Evolutionary conservation across 2,329 filamentous ascomycete genomes (phyloP).

Genomic region (Byssoonygena ceratinophila): DNA sequence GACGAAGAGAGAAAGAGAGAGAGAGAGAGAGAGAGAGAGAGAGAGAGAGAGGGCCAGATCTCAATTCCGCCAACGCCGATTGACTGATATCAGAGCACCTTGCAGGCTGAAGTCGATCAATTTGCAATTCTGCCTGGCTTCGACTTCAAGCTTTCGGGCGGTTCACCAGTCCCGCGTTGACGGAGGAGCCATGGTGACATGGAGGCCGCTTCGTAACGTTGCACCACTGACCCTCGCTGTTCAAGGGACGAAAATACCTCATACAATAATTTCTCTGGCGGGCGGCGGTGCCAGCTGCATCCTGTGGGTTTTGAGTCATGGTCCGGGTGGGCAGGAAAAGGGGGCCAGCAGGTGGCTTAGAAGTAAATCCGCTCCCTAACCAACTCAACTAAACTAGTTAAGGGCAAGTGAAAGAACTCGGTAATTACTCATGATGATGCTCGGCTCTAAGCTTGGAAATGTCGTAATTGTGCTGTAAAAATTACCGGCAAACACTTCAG

Average conservation of each 20-base stretch:
- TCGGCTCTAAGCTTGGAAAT: neutral
- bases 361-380: neutral
- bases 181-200: neutral
- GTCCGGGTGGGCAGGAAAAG: neutral
- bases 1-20: no score
- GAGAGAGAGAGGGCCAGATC: no score
- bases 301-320: neutral
- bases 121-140: neutral
- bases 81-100: neutral
- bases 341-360: neutral
- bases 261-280: neutral
- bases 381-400: no score
- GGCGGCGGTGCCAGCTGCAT: neutral
- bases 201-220: conserved; percentile 3
- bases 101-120: neutral
- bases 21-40: no score
- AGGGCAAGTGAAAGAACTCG: neutral
- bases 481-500: conserved; percentile 8
- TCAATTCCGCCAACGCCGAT: neutral
- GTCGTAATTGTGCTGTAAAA: conserved; percentile 1
- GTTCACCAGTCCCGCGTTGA: conserved; percentile 1
- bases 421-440: neutral
- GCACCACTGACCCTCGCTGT: conserved; percentile 4
- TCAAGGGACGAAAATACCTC: conserved; percentile 12
- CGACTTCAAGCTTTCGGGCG: neutral